A percentile compares a stretch with the other conserved stretches of the same genome.
Conservation (phyloP, 225 moss, liverwort and hornwort species). For the Antitrichia curtipendula region DNA sequence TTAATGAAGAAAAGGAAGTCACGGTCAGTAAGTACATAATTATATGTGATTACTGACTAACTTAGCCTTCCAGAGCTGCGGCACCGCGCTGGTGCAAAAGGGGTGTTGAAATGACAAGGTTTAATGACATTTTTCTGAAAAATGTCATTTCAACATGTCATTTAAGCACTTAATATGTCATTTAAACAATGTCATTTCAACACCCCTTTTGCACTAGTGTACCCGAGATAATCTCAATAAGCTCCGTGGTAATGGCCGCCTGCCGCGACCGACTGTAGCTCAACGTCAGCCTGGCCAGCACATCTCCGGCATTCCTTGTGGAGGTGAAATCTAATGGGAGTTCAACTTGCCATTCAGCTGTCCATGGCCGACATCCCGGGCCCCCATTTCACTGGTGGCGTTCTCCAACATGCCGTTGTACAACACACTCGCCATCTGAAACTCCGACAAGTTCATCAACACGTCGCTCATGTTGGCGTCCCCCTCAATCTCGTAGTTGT, state of each 20-base stretch:
- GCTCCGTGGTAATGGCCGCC: conserved; percentile 44
- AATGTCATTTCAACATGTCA: too few species aligned
- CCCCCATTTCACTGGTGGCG: conserved; percentile 29
- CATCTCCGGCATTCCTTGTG: conserved; percentile 28
- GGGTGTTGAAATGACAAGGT: too few species aligned
- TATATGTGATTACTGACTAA: not conserved
- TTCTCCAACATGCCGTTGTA: conserved; percentile 47
- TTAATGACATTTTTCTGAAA: too few species aligned
- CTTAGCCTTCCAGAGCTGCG: conserved; percentile 35
- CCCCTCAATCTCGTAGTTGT: conserved; percentile 29
- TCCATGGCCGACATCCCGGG: conserved; percentile 54
- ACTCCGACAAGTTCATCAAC: conserved; percentile 14
- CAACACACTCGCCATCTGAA: conserved; percentile 25
- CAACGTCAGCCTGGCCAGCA: conserved; percentile 22
- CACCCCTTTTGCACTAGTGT: too few species aligned
- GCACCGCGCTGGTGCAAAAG: too few species aligned
- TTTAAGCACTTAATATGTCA: too few species aligned
- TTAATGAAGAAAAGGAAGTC: not conserved
- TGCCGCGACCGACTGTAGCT: conserved; percentile 44
- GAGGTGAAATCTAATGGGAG: too few species aligned
- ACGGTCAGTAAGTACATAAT: not conserved
- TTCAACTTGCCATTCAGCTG: too few species aligned
- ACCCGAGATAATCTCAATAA: conserved; percentile 58
- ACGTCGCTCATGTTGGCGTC: conserved; percentile 16
- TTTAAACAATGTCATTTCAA: too few species aligned